A percentile compares a stretch with the other conserved stretches of the same genome.
Evolutionary conservation across 768 basidiomycete genomes (phyloP).

Genomic region (Suillus fuscotomentosus): DNA sequence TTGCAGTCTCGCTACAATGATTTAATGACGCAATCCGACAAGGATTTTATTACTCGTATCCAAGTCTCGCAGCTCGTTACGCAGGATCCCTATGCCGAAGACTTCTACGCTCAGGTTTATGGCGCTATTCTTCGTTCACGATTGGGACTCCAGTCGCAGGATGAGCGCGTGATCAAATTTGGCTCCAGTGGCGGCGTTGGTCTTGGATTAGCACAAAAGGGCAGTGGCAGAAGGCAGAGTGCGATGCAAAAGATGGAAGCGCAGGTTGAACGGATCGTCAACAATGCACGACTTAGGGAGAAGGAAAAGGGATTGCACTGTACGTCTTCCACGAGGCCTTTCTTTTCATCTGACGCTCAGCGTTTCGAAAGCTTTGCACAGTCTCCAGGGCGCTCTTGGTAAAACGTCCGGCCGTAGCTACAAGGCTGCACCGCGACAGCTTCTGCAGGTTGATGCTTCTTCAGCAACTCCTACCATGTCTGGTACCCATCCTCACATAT

Average conservation of each 20-base stretch:
- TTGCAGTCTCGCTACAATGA: slow-evolving; percentile 86
- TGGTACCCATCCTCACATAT: slow-evolving; percentile 48
- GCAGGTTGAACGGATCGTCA: slow-evolving; percentile 96
- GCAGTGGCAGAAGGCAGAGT: slow-evolving; percentile 67
- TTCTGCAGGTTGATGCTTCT: slow-evolving; percentile 80
- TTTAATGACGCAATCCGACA: slow-evolving; percentile 96
- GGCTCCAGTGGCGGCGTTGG: slow-evolving; percentile 82
- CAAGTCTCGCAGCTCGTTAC: slow-evolving; percentile 98
- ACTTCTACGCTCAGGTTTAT: slow-evolving; percentile 98
- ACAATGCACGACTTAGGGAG: slow-evolving; percentile 82
- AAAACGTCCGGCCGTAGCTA: slow-evolving; percentile 92
- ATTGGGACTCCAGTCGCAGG: slow-evolving; percentile 66
- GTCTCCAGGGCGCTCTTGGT: slow-evolving; percentile 90
- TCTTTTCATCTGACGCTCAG: not conserved
- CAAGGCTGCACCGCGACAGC: slow-evolving; percentile 94
- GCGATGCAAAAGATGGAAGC: slow-evolving; percentile 93
- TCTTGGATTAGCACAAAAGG: slow-evolving; percentile 67
- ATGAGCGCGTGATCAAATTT: slow-evolving; percentile 84
- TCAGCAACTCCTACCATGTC: slow-evolving; percentile 34
- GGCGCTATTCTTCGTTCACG: slow-evolving; percentile 81
- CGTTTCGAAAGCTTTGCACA: slow-evolving; percentile 55
- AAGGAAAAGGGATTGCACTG: slow-evolving; percentile 75
- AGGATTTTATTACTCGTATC: slow-evolving; percentile 98
- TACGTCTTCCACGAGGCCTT: slow-evolving; percentile 27
- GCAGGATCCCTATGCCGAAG: slow-evolving; percentile 95